These are phyloP conservation scores for Moesziomyces aphidis DNA, from an alignment of 1,284 basidiomycete species.

Conservation along the genomic window DNA sequence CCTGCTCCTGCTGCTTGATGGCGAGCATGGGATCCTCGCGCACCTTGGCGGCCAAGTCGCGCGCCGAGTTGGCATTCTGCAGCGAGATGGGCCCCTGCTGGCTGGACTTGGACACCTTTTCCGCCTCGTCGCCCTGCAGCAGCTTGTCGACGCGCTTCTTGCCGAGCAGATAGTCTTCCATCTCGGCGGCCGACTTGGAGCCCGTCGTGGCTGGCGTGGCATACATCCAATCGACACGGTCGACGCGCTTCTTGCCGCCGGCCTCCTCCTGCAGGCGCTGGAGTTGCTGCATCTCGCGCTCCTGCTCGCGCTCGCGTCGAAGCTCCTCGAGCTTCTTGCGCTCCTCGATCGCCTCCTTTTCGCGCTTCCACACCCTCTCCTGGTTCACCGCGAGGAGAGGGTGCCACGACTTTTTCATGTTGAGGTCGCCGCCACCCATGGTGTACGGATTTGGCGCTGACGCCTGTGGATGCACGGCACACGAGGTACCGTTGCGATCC, in stretches of 20 bases:
- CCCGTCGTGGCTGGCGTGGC: constrained; percentile 88
- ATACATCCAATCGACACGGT: constrained; percentile 99
- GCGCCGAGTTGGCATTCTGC: constrained; percentile 78
- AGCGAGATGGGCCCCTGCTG: constrained; percentile 40
- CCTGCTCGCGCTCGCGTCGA: constrained; percentile 95
- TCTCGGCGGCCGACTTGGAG: constrained; percentile 78
- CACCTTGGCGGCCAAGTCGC: constrained; percentile 91
- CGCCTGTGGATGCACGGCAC: constrained; percentile 1
- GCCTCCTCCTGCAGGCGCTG: constrained; percentile 82
- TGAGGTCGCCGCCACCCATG: constrained; percentile 86
- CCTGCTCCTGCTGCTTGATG: constrained; percentile 97
- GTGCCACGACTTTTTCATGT: constrained; percentile 93
- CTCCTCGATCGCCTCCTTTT: constrained; percentile 95
- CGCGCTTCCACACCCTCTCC: constrained; percentile 98
- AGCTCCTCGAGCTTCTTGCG: constrained; percentile 97
- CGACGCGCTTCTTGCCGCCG: constrained; percentile 91
- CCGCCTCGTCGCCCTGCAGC: constrained; percentile 83
- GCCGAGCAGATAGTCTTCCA: constrained; percentile 97
- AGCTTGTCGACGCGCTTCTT: constrained; percentile 98
- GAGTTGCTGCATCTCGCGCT: constrained; percentile 93
- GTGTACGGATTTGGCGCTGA: constrained; percentile 70
- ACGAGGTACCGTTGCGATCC: no score
- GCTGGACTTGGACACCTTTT: constrained; percentile 68
- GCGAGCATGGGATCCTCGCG: constrained; percentile 94
- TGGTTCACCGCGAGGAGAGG: constrained; percentile 97